Percentiles rank a stretch among this genome's conserved stretches.
phyloP scores from a whole-genome alignment of 2,329 filamentous ascomycete genomes.

The Dryadomyces sulphureus region DNA sequence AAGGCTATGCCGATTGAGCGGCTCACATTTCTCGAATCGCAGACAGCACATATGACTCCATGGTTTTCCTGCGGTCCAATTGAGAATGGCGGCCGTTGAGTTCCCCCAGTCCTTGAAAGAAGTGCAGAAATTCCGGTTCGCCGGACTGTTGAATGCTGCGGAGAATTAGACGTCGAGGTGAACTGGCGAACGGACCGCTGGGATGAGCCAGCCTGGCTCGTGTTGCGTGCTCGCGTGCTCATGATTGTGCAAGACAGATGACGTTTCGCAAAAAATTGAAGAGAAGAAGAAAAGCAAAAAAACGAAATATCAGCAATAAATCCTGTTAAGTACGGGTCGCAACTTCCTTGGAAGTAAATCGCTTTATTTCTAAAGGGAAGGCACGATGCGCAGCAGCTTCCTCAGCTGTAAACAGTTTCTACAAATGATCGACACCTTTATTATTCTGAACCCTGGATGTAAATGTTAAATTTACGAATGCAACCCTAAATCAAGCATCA shows the following conservation, averaged over 20 bases:
- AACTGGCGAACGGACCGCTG: not conserved
- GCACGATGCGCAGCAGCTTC: no score
- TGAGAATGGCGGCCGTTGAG: conserved; percentile 1
- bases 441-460: no score
- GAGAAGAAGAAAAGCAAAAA: not conserved
- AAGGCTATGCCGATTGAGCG: conserved; percentile 78
- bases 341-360: not conserved
- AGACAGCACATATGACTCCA: conserved; percentile 57
- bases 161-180: not conserved
- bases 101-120: not conserved
- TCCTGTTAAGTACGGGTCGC: not conserved
- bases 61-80: conserved; percentile 8
- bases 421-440: no score
- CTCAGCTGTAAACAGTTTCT: no score
- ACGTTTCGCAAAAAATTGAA: no score
- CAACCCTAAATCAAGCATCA: not conserved
- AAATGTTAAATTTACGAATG: not conserved
- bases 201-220: not conserved
- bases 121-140: not conserved
- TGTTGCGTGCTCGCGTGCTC: not conserved
- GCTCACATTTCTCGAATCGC: conserved; percentile 73
- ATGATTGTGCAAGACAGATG: not conserved
- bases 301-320: not conserved
- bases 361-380: not conserved
- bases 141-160: not conserved